Base-by-base conservation (phyloP, 768 basidiomycete genomes). In the Mycena leptocephala region DNA sequence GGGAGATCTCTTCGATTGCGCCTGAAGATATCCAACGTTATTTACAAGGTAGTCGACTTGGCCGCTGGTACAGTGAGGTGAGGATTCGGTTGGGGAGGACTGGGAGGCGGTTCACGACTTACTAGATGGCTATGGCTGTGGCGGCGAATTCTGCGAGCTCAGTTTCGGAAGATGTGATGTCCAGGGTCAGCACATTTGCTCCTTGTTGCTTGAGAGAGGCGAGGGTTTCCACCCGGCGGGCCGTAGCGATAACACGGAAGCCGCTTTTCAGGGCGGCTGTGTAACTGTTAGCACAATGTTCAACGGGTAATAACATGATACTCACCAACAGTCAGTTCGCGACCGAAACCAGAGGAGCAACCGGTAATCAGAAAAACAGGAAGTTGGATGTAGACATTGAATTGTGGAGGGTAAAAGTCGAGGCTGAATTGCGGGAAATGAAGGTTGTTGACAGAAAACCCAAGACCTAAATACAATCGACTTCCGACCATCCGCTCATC, bases 321-420 rank as follows among this genome's bases (percentile, higher is more conserved):
- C 46, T 14, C 43, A 67, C 72, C 33, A 16, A 67, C 11, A n/a
- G 72, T 32, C 10, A 74, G 65, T 37, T 68, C 66, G 20, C 66
- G 58, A 18, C 65, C 73, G 5, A 74, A 24, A 24, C 58, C 66
- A 22, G 66, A 62, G 7, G 73, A 68, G 51, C 73, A 74, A 3
- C 73, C 73, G 10, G 73, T 74, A 26, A 74, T 74, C 5, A 74
- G 48, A 20, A 68, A 68, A 13, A 68, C 66, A 4, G 59, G 65
- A 4, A 68, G 59, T 62, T 18, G 11, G 58, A 35, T n/a, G 59
- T 22, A 26, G 41, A 46, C 46, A 35, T 51, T 39, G 24, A 64
- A 26, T 46, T 37, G 3, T n/a, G n/a, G n/a, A n/a, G n/a, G n/a
- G n/a, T n/a, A n/a, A n/a, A n/a, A n/a, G n/a, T n/a, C n/a, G n/a